Percentiles rank a stretch among this genome's conserved stretches.
Evolutionary conservation across 192 early-diverging fungal genomes (phyloP).

Genomic region (Backusella liffmaniae): DNA sequence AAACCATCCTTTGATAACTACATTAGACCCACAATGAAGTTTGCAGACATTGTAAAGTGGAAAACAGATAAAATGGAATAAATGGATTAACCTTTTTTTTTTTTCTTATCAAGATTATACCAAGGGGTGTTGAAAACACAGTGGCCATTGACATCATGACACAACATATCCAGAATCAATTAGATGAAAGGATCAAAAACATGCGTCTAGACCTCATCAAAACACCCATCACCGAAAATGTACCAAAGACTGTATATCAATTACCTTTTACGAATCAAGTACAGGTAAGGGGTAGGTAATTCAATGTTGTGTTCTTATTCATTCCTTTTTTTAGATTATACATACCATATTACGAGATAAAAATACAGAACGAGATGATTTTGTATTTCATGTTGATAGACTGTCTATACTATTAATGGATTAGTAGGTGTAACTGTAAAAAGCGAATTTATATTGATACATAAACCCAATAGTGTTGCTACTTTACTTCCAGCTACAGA

Average conservation of each 20-base stretch:
- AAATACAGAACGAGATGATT: constrained; percentile 73
- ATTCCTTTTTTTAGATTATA: constrained; percentile 48
- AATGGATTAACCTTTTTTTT: too few species aligned
- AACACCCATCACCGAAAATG: constrained; percentile 28
- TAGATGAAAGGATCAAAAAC: constrained; percentile 65
- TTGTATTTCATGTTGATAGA: constrained; percentile 91
- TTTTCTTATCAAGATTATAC: constrained; percentile 70
- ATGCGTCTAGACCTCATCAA: constrained; percentile 57
- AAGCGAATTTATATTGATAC: not conserved
- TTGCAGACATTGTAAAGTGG: constrained; percentile 75
- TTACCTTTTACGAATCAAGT: constrained; percentile 56
- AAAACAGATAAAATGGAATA: too few species aligned
- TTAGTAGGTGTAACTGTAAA: constrained; percentile 44
- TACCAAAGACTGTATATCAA: constrained; percentile 47
- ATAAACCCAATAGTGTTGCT: constrained; percentile 7
- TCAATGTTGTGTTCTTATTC: not conserved
- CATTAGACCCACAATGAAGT: constrained; percentile 90
- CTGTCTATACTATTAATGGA: constrained; percentile 85
- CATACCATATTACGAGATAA: constrained; percentile 83
- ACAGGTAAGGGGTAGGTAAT: constrained; percentile 27
- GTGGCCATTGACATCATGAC: constrained; percentile 91
- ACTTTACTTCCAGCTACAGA: constrained; percentile 17
- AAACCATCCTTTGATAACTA: constrained; percentile 93
- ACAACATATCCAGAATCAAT: constrained; percentile 83
- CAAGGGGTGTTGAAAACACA: constrained; percentile 86